Percentiles rank a stretch among this genome's conserved stretches.
Evolutionary conservation across 768 basidiomycete genomes (phyloP).

Genomic region (Auriscalpium microsporum): DNA sequence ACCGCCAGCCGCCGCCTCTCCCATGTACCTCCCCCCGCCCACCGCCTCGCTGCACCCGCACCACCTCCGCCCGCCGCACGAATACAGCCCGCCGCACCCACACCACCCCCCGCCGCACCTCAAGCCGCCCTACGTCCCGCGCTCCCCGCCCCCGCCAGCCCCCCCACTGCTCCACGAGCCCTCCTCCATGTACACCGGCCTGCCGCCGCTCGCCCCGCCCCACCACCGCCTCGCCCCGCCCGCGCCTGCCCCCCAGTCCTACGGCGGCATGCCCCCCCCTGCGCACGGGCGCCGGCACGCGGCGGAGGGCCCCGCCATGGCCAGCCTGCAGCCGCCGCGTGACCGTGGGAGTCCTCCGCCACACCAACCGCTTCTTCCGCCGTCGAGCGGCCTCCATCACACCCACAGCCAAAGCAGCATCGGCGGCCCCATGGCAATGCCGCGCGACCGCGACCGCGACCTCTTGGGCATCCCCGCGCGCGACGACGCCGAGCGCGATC

Average conservation of each 20-base stretch:
- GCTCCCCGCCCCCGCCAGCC: constrained; percentile 1
- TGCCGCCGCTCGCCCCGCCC: constrained; percentile 20
- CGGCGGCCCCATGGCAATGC: neutral
- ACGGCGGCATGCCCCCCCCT: constrained; percentile 6
- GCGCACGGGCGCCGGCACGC: constrained; percentile 7
- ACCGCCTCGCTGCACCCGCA: constrained; percentile 2
- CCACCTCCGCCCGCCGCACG: constrained; percentile 13
- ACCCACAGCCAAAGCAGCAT: neutral
- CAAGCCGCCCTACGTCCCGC: too few relatives aligned
- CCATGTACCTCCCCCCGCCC: constrained; percentile 12
- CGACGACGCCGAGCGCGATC: constrained; percentile 16
- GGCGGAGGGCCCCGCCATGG: constrained; percentile 23
- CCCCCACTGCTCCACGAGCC: constrained; percentile 18
- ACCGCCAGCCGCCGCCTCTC: constrained; percentile 9
- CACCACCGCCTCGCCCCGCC: constrained; percentile 8
- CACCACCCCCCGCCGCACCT: constrained; percentile 5
- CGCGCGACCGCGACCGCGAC: constrained; percentile 8
- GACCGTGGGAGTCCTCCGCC: constrained; percentile 13
- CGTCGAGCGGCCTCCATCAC: neutral
- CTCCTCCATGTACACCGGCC: constrained; percentile 23
- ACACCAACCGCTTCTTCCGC: constrained; percentile 6
- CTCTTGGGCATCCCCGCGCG: constrained; percentile 7
- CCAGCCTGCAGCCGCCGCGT: constrained; percentile 21
- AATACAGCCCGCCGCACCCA: constrained; percentile 17
- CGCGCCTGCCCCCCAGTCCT: constrained; percentile 5